Percentiles rank a stretch among this genome's conserved stretches.
These are phyloP conservation scores for Fremontodendron californicum DNA, from an alignment of 345 rosid genomes.

Conservation along the genomic window DNA sequence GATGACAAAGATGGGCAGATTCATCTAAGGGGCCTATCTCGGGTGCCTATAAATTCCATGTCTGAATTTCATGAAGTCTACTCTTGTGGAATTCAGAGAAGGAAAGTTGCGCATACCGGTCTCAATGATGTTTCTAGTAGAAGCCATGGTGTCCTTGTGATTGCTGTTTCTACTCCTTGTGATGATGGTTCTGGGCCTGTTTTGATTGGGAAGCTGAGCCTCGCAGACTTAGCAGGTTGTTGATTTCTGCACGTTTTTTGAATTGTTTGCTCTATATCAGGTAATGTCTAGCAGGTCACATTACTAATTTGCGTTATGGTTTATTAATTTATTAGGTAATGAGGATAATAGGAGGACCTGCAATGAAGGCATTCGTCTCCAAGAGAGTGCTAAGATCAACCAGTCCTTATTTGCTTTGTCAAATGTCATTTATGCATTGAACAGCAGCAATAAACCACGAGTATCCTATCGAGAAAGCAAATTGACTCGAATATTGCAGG, in stretches of 20 bases:
- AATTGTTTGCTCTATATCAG: neutral
- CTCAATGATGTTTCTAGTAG: constrained; percentile 87
- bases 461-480: constrained; percentile 94
- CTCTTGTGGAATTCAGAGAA: constrained; percentile 50
- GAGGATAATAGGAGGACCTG: constrained; percentile 86
- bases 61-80: constrained; percentile 50
- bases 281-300: neutral
- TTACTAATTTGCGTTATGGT: neutral
- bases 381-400: constrained; percentile 82
- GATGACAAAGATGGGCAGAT: constrained; percentile 72
- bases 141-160: constrained; percentile 87
- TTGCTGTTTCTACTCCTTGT: constrained; percentile 44
- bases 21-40: constrained; percentile 71
- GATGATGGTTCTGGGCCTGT: constrained; percentile 30
- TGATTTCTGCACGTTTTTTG: neutral
- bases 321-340: constrained; percentile 61
- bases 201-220: constrained; percentile 69
- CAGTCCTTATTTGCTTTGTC: constrained; percentile 82
- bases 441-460: constrained; percentile 62
- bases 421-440: constrained; percentile 80
- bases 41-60: constrained; percentile 54
- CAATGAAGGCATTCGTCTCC: constrained; percentile 79
- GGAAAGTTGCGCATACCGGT: constrained; percentile 77
- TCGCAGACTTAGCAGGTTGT: constrained; percentile 85
- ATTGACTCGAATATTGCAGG: constrained; percentile 86